These are phyloP conservation scores for Beta corolliflora DNA, from an alignment of 179 eudicot species.

Conservation along the genomic window DNA sequence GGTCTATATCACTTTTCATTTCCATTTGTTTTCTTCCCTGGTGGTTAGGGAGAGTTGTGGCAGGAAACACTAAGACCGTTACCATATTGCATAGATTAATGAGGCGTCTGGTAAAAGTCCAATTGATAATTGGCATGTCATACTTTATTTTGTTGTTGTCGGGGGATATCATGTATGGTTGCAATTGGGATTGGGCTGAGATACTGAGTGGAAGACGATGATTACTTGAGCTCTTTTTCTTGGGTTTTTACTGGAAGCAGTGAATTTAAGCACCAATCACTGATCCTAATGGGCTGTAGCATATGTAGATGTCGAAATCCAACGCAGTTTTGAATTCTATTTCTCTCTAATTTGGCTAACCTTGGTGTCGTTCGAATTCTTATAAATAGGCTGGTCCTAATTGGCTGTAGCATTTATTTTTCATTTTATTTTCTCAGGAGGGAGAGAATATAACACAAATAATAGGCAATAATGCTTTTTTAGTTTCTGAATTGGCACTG, in stretches of 20 bases:
- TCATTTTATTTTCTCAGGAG: neutral
- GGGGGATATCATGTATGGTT: neutral
- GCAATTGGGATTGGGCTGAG: neutral
- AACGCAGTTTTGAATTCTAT: neutral
- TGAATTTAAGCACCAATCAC: neutral
- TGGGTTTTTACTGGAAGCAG: neutral
- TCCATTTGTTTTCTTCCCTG: neutral
- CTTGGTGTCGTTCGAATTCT: neutral
- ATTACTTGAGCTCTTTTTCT: neutral
- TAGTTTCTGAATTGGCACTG: neutral
- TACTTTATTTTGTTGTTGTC: too few species aligned
- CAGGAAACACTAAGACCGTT: neutral
- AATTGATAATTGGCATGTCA: neutral
- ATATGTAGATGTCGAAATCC: neutral
- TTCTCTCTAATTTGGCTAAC: neutral
- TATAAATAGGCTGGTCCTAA: neutral
- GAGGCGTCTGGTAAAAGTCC: neutral
- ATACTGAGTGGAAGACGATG: neutral
- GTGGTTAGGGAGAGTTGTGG: neutral
- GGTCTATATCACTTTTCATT: neutral
- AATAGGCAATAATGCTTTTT: neutral
- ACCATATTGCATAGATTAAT: neutral
- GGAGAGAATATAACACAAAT: neutral
- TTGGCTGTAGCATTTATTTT: neutral
- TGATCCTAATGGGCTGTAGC: neutral